A percentile compares a stretch with the other conserved stretches of the same genome.
Conservation (phyloP, 305 asterid species). For the Fraxinus velutina region DNA sequence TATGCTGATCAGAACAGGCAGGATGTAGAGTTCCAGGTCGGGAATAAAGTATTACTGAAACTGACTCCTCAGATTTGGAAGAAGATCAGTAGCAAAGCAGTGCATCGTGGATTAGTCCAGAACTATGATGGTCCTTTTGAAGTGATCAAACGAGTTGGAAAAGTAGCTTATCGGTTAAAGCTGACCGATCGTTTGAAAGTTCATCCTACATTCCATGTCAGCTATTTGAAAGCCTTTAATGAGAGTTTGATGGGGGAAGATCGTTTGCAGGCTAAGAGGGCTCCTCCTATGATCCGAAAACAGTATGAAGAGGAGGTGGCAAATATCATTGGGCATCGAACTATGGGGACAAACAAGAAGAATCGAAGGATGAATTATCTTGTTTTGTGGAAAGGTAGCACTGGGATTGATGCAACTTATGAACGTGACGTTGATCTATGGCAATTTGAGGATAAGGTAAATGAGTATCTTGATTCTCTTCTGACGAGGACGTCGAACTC, state of each 20-base stretch:
- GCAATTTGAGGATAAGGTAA: too few relatives aligned
- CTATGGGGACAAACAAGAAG: neutral
- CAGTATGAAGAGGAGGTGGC: too few relatives aligned
- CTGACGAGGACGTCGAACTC: too few relatives aligned
- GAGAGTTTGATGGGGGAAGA: too few relatives aligned
- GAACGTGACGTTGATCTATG: too few relatives aligned
- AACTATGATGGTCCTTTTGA: neutral
- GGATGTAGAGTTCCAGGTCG: neutral
- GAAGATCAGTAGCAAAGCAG: neutral
- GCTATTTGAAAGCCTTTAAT: neutral
- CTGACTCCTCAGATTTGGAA: neutral
- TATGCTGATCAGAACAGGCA: neutral
- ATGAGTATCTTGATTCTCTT: too few relatives aligned
- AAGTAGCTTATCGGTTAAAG: neutral
- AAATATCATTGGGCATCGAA: neutral
- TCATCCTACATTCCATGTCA: neutral
- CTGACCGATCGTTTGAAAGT: neutral
- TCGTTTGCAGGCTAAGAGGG: too few relatives aligned
- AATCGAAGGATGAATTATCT: neutral
- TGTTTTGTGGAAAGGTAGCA: too few relatives aligned
- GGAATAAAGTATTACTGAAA: neutral
- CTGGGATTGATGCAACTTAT: too few relatives aligned
- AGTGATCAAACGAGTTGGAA: neutral
- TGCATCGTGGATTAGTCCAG: neutral
- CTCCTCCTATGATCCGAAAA: too few relatives aligned